Conservation (phyloP, 2,329 filamentous ascomycete genomes). For the Pseudogymnoascus sp. region DNA sequence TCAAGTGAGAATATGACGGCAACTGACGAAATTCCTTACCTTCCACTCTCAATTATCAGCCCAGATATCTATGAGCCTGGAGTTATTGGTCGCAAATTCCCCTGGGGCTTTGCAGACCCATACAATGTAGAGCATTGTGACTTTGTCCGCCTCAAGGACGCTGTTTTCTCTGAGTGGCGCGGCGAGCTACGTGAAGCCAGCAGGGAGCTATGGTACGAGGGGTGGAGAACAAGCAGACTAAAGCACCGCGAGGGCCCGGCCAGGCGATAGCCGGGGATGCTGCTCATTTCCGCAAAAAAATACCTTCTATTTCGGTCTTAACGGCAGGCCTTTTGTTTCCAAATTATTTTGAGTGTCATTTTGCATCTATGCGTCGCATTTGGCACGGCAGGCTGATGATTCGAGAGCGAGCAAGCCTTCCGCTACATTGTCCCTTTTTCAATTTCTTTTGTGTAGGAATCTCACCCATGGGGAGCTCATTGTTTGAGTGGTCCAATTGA, state of each 20-base stretch:
- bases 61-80: conserved; percentile 83
- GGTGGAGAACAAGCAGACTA: conserved; percentile 73
- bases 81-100: conserved; percentile 77
- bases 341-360: conserved; percentile 8
- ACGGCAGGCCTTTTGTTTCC: conserved; percentile 7
- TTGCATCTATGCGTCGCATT: conserved; percentile 4
- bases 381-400: conserved; percentile 1
- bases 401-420: conserved; percentile 6
- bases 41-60: conserved; percentile 88
- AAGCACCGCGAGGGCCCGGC: conserved; percentile 29
- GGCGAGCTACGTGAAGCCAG: conserved; percentile 83
- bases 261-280: not conserved
- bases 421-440: conserved; percentile 4
- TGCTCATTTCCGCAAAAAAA: not conserved
- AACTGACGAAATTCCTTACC: conserved; percentile 55
- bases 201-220: conserved; percentile 89
- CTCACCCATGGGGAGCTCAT: not conserved
- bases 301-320: conserved; percentile 5
- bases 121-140: conserved; percentile 90
- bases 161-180: conserved; percentile 90
- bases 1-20: conserved; percentile 39
- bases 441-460: conserved; percentile 2
- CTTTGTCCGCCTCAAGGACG: conserved; percentile 81
- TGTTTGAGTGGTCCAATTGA: conserved; percentile 6
- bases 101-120: conserved; percentile 95